Conservation (phyloP, 2,329 filamentous ascomycete species). For the Diaporthe sp. region DNA sequence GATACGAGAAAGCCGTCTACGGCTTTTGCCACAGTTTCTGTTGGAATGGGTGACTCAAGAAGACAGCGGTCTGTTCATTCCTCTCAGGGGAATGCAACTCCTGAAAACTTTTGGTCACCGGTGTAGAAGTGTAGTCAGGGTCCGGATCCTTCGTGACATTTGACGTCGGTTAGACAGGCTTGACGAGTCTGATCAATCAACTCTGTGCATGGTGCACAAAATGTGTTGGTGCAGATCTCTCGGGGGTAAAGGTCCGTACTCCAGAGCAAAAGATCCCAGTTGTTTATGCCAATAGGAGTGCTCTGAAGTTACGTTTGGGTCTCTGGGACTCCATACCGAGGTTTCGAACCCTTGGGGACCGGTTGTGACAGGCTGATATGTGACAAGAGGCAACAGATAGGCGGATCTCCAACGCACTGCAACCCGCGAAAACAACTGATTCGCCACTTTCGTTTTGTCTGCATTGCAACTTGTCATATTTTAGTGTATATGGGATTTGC, state of each 20-base stretch:
- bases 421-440: not conserved
- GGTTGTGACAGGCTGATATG: not conserved
- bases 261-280: not conserved
- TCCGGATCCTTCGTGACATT: not conserved
- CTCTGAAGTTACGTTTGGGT: not conserved
- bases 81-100: not conserved
- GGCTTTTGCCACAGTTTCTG: not conserved
- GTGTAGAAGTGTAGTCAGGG: not conserved
- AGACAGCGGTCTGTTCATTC: not conserved
- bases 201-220: not conserved
- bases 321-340: not conserved
- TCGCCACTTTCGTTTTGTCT: not conserved
- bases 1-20: too few species aligned
- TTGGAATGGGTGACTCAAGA: not conserved
- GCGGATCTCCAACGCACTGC: not conserved
- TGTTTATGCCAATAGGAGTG: not conserved
- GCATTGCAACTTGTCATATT: not conserved
- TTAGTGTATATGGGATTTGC: not conserved
- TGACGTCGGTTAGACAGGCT: not conserved
- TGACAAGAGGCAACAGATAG: not conserved
- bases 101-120: not conserved
- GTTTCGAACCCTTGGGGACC: not conserved
- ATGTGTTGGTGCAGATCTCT: conserved; percentile 1
- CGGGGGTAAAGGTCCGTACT: not conserved
- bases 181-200: not conserved